phyloP scores from a whole-genome alignment of 2,329 filamentous ascomycete species.

The Chalaropsis thielavioides region DNA sequence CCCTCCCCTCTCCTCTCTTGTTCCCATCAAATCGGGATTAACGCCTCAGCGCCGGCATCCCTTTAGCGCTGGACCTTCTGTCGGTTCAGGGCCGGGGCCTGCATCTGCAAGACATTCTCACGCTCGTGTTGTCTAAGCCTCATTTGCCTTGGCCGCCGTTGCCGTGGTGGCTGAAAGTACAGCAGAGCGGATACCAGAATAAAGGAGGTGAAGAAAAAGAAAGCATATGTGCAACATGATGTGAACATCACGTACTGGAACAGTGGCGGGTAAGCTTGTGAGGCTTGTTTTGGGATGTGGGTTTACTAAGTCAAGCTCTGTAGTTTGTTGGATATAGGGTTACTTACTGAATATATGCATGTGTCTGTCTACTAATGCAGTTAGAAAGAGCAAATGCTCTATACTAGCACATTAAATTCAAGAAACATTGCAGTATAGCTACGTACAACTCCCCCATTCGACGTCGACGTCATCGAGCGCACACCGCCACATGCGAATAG shows the following conservation, averaged over 20 bases:
- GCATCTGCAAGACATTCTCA: background rate
- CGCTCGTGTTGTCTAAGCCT: constrained; percentile 2
- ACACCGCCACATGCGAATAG: no score
- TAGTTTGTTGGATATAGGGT: no score
- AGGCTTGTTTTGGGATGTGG: no score
- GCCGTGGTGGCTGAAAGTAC: background rate
- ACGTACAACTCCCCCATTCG: no score
- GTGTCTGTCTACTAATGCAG: no score
- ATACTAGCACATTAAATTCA: no score
- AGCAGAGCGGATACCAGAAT: background rate
- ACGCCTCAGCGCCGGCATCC: background rate
- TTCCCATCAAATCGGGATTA: constrained; percentile 4
- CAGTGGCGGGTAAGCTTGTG: no score
- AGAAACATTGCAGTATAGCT: no score
- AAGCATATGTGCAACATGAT: background rate
- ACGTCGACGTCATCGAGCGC: background rate
- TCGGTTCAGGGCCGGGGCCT: background rate
- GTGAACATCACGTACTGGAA: no score
- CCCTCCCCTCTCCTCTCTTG: background rate
- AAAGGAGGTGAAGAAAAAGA: background rate
- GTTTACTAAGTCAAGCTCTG: no score
- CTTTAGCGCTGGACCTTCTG: background rate
- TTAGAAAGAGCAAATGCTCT: no score
- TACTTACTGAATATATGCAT: no score
- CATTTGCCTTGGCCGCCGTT: background rate